Evolutionary conservation across 441 rosid species (phyloP), one percentile per base, ranked within the genome.

Genomic region (Rhodomyrtus psidioides): DNA sequence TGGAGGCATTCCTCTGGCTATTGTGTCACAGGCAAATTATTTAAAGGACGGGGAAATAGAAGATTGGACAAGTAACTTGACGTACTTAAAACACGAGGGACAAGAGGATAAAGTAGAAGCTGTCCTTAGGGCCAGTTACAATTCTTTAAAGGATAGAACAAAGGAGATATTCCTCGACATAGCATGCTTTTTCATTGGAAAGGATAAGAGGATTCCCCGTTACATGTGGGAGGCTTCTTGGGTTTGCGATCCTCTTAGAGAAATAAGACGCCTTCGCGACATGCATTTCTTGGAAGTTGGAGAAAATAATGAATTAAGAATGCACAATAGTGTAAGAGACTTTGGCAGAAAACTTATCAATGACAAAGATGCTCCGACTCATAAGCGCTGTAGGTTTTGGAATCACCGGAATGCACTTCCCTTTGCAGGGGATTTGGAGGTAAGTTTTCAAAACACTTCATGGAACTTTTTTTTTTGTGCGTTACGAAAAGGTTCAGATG

Each of bases 91-190:
- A 26, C 0, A 6, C 10, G 15, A 0, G 0, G 2, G 0, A 57
- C 0, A 44, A 44, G 8, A 44, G 46, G 39, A 4, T 34, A 34
- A 2, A 34, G 60, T 57, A 4, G 0, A 26, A 26, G 62, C 28
- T 26, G 62, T n/a, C 0, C 12, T 57, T 5, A 3, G 0, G 16
- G 16, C 30, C 62, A 12, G 34, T 58, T 58, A 58, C 0, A 0
- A 58, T 0, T n/a, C 9, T n/a, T 58, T 58, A 0, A 1, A n/a
- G 12, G 0, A 0, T 12, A 1, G 0, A 12, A 13, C 30, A 6
- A 27, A 4, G 9, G 30, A 58, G 17, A n/a, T 58, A 12, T 58
- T 58, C 30, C 30, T 58, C 3, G 62, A 58, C 17, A 58, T 58
- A 58, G 62, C 62, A 2, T 58, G 62, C 3, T 58, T 58, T 26